These are phyloP conservation scores for Plenodomus tracheiphilus DNA, from an alignment of 2,329 filamentous ascomycete genomes.

Conservation along the genomic window DNA sequence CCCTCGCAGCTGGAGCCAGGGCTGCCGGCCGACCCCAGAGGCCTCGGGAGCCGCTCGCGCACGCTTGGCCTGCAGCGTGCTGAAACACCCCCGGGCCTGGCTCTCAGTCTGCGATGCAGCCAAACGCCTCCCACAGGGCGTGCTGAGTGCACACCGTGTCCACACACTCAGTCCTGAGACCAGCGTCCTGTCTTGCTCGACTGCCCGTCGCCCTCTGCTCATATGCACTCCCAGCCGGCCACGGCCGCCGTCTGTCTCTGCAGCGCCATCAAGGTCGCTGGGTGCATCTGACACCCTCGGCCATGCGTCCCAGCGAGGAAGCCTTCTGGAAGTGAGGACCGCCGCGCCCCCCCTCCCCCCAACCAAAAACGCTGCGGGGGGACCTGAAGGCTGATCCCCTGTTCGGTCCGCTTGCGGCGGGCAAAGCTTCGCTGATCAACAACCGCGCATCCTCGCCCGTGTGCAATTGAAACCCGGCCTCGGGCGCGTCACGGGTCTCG, in stretches of 20 bases:
- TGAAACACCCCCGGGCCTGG: slow-evolving; percentile 19
- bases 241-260: no score
- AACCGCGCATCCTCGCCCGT: slow-evolving; percentile 15
- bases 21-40: no score
- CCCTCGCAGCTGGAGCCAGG: not conserved
- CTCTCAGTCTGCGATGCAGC: not conserved
- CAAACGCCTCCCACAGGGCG: not conserved
- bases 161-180: slow-evolving; percentile 7
- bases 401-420: slow-evolving; percentile 15
- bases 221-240: no score
- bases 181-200: not conserved
- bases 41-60: slow-evolving; percentile 15
- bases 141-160: not conserved
- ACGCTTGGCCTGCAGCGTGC: slow-evolving; percentile 13
- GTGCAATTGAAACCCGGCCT: slow-evolving; percentile 13
- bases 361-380: slow-evolving; percentile 12
- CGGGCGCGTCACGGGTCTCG: not conserved
- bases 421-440: slow-evolving; percentile 12
- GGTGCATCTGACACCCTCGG: not conserved
- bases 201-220: not conserved
- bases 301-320: slow-evolving; percentile 7
- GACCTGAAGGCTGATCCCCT: slow-evolving; percentile 5
- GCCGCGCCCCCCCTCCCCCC: not conserved
- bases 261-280: no score
- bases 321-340: slow-evolving; percentile 20